Evolutionary conservation across 2,329 filamentous ascomycete genomes (phyloP).

Genomic region (Hypoxylon sp.): DNA sequence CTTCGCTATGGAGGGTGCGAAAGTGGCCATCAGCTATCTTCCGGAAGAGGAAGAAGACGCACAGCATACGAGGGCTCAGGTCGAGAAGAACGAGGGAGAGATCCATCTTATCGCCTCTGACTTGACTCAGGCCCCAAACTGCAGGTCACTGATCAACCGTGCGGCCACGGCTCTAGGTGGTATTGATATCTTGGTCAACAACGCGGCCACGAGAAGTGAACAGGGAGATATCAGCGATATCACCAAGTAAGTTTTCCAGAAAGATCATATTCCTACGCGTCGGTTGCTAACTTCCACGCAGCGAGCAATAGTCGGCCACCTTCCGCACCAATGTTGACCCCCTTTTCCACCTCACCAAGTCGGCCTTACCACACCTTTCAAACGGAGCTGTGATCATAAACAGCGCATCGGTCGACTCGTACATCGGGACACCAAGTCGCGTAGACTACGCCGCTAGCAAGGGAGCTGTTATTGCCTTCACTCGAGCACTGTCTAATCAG

Average conservation of each 20-base stretch:
- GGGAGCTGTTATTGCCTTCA: conserved; percentile 83
- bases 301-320: conserved; percentile 81
- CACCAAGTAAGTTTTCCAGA: conserved; percentile 67
- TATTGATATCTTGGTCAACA: conserved; percentile 81
- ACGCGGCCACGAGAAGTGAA: conserved; percentile 64
- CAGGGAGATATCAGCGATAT: conserved; percentile 79
- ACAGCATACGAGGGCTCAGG: conserved; percentile 77
- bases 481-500: conserved; percentile 80
- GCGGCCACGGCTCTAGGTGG: background rate
- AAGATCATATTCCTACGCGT: conserved; percentile 13
- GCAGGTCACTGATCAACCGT: background rate
- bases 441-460: conserved; percentile 83
- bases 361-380: conserved; percentile 79
- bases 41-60: conserved; percentile 82
- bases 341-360: conserved; percentile 84
- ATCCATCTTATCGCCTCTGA: background rate
- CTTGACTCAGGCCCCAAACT: background rate
- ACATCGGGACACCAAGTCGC: conserved; percentile 81
- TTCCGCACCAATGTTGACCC: conserved; percentile 85
- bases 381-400: conserved; percentile 82
- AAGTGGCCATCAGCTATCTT: conserved; percentile 76
- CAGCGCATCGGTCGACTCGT: conserved; percentile 84
- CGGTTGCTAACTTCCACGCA: conserved; percentile 48
- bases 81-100: conserved; percentile 75
- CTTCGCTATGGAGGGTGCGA: conserved; percentile 79